phyloP scores from a whole-genome alignment of 306 rosid species.

The Parietaria judaica region DNA sequence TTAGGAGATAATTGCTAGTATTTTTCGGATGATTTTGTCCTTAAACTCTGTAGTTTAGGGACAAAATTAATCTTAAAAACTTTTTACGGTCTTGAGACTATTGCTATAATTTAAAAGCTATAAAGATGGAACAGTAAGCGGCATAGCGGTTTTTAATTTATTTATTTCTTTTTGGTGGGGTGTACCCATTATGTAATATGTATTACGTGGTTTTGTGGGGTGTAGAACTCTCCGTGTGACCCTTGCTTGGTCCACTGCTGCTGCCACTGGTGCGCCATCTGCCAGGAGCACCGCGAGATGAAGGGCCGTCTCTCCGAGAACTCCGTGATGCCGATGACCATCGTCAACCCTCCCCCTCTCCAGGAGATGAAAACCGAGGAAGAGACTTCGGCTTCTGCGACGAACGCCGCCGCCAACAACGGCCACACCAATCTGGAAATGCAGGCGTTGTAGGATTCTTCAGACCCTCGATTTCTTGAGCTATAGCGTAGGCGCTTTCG shows the following conservation, averaged over 20 bases:
- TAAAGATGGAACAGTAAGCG: too few species aligned
- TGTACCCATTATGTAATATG: too few species aligned
- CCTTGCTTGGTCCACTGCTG: slow-evolving; percentile 95
- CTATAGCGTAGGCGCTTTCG: slow-evolving; percentile 9
- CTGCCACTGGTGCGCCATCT: slow-evolving; percentile 91
- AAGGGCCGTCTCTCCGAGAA: slow-evolving; percentile 66
- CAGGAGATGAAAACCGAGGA: slow-evolving; percentile 73
- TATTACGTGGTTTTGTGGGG: not conserved
- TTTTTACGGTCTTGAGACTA: too few species aligned
- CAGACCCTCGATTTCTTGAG: slow-evolving; percentile 1
- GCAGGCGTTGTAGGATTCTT: slow-evolving; percentile 51
- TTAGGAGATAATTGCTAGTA: too few species aligned
- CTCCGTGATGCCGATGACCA: slow-evolving; percentile 55
- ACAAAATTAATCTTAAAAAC: too few species aligned
- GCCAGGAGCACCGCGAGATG: slow-evolving; percentile 98
- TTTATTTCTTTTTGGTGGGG: too few species aligned
- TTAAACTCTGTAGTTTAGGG: too few species aligned
- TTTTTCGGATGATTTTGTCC: too few species aligned
- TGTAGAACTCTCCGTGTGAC: slow-evolving; percentile 80
- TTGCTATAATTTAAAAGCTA: too few species aligned
- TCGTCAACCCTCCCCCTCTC: slow-evolving; percentile 72
- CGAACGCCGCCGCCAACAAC: slow-evolving; percentile 35
- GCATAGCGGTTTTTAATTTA: too few species aligned
- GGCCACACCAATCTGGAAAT: slow-evolving; percentile 70
- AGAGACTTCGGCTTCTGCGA: slow-evolving; percentile 31